Evolutionary conservation across 139 green algal species (phyloP), one percentile per base, ranked within the genome.

Genomic region (Edaphochlamys debaryana): DNA sequence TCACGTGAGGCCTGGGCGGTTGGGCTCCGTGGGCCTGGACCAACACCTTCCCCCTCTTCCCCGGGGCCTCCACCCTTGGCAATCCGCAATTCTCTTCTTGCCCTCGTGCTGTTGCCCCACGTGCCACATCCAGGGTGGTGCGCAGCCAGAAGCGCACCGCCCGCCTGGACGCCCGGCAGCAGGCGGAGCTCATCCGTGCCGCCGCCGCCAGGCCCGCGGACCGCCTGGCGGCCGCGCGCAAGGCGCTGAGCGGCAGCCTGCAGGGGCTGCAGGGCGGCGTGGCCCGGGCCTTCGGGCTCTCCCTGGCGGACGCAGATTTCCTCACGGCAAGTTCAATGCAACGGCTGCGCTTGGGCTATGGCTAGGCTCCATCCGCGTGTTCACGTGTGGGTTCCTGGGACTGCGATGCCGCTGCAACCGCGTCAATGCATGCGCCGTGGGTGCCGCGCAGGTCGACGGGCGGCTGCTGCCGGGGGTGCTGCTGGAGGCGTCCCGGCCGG

Each of bases 141-240:
- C 62, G 41, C 8, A 68, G 70, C 25, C 80, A 76, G 69, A 76
- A 86, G 80, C 76, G 75, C 68, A 75, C 45, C 30, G 68, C 76
- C 30, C 76, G 77, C 50, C 84, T 88, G 25, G 60, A 84, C 54
- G n/a, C 67, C 22, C 79, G 70, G 40, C 84, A 88, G 68, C 75
- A 36, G 54, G 75, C 75, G 9, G 76, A 69, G 11, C 80, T 78
- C 64, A 88, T 88, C 84, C 67, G 75, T 22, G 17, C 41, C 11
- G 76, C 84, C 20, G 76, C 76, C 0, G 41, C 66, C 38, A 45
- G n/a, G 40, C 84, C 84, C 15, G 2, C 3, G 13, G 50, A 84
- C 40, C 80, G 80, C 38, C 13, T 74, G 66, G 64, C 38, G 38
- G 75, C 67, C 52, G 42, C 69, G 50, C 32, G 50, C 29, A 60